Conservation (phyloP, 352 stramenopile species). For the Blastocystis sp. region DNA sequence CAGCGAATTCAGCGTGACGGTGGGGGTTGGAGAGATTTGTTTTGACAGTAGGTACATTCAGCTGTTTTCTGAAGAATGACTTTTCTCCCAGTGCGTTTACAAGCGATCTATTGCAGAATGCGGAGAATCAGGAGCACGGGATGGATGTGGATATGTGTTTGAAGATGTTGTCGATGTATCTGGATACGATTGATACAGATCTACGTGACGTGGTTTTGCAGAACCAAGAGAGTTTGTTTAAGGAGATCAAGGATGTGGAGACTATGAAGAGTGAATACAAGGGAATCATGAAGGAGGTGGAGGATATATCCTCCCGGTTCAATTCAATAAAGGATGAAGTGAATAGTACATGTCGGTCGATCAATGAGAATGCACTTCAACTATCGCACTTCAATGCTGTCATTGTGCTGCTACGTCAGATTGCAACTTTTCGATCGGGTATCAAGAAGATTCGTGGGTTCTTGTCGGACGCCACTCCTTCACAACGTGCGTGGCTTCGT, state of each 20-base stretch:
- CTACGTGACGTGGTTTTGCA: constrained; percentile 35
- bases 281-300: background rate
- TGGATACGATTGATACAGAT: constrained; percentile 48
- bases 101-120: background rate
- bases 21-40: background rate
- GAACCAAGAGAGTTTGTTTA: constrained; percentile 40
- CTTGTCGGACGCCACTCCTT: constrained; percentile 4
- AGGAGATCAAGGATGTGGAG: constrained; percentile 31
- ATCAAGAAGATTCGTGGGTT: constrained; percentile 49
- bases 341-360: constrained; percentile 10
- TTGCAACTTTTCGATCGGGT: background rate
- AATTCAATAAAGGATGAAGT: constrained; percentile 30
- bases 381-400: constrained; percentile 42
- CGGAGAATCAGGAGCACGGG: background rate
- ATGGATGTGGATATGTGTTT: constrained; percentile 56
- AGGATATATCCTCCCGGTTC: background rate
- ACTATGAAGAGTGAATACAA: constrained; percentile 23
- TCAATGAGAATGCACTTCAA: background rate
- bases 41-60: constrained; percentile 20
- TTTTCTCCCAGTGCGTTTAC: constrained; percentile 25
- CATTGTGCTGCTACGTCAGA: constrained; percentile 13
- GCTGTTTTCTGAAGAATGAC: background rate
- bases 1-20: constrained; percentile 31
- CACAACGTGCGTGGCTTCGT: constrained; percentile 16
- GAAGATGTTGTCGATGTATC: constrained; percentile 50